These are phyloP conservation scores for Gloeostereum incarnatum DNA, from an alignment of 768 basidiomycete species.

Conservation along the genomic window DNA sequence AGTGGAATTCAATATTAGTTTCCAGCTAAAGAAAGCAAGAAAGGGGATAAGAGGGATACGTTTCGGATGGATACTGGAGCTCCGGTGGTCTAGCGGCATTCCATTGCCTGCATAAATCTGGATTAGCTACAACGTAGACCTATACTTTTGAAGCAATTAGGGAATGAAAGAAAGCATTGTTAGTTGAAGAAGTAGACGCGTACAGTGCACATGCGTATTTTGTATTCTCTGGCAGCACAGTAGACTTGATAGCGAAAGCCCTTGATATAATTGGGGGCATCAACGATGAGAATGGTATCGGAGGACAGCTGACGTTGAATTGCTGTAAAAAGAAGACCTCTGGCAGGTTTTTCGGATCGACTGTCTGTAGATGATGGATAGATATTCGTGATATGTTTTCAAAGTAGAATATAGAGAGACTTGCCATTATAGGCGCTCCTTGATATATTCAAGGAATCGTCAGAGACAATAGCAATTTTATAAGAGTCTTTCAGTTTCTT, in stretches of 20 bases:
- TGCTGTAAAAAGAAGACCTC: slow-evolving; percentile 76
- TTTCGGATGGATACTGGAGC: slow-evolving; percentile 52
- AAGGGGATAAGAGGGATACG: slow-evolving; percentile 39
- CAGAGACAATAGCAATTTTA: slow-evolving; percentile 59
- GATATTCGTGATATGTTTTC: slow-evolving; percentile 1
- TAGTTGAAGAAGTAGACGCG: slow-evolving; percentile 15
- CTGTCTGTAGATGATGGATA: slow-evolving; percentile 60
- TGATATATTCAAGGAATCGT: slow-evolving; percentile 57
- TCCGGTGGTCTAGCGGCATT: slow-evolving; percentile 45
- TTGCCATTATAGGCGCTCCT: slow-evolving; percentile 70
- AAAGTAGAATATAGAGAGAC: slow-evolving; percentile 10
- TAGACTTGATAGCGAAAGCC: slow-evolving; percentile 98
- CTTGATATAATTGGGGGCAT: slow-evolving; percentile 95
- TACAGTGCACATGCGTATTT: slow-evolving; percentile 82
- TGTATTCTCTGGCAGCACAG: slow-evolving; percentile 86
- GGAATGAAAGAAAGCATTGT: background rate
- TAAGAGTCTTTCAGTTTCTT: slow-evolving; percentile 32
- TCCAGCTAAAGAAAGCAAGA: slow-evolving; percentile 5
- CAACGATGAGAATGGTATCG: slow-evolving; percentile 80
- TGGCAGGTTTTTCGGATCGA: slow-evolving; percentile 79
- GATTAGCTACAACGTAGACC: slow-evolving; percentile 70
- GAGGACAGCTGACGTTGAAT: slow-evolving; percentile 64
- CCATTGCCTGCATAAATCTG: slow-evolving; percentile 71
- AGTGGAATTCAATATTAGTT: slow-evolving; percentile 1
- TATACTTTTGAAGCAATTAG: slow-evolving; percentile 20